Base-by-base conservation (phyloP, 2,329 filamentous ascomycete genomes). In the Trichoderma arundinaceum region DNA sequence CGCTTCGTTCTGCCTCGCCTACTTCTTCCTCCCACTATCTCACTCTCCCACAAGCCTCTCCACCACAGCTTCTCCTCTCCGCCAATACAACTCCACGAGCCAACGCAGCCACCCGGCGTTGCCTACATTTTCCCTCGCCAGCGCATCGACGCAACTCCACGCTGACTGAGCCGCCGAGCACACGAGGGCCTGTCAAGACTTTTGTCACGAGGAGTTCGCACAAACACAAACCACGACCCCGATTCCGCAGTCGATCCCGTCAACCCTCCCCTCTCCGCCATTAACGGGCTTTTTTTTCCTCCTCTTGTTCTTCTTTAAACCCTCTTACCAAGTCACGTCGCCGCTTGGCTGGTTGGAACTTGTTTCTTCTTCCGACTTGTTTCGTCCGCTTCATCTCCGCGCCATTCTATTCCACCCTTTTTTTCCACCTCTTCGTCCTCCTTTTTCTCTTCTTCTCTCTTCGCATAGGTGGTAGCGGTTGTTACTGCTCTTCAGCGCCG, bases 131-230 rank as follows among this genome's bases (percentile, higher is more conserved):
- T 46, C 15, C n/a, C 35, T 64, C 51, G 49, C 60, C 51, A 64
- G 51, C 60, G 49, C 60, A 64, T 64, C 60, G 49, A 56, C 60
- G 48, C 59, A 46, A 38, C 39, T 64, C 51, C 51, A 56, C 60
- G 60, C 51, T 60, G 57, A 60, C 57, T 60, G 57, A 60, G 32
- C 49, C 60, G 48, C 51, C 60, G 59, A 64, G 41, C 8, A 44
- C 7, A 56, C 49, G 41, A 64, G 39, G 60, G 51, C 41, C 44
- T n/a, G 44, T 38, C 33, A 32, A 1, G 22, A 51, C 41, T 28
- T 49, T 61, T 61, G 48, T 62, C 46, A 44, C 59, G 46, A 62
- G 59, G 22, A 44, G 46, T 62, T 62, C 59, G 59, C 59, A 62
- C 59, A 43, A 61, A 61, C 38, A 41, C 35, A 33, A 15, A 15